These are phyloP conservation scores for Alternaria incomplexa DNA, from an alignment of 2,329 filamentous ascomycete genomes.

Conservation along the genomic window DNA sequence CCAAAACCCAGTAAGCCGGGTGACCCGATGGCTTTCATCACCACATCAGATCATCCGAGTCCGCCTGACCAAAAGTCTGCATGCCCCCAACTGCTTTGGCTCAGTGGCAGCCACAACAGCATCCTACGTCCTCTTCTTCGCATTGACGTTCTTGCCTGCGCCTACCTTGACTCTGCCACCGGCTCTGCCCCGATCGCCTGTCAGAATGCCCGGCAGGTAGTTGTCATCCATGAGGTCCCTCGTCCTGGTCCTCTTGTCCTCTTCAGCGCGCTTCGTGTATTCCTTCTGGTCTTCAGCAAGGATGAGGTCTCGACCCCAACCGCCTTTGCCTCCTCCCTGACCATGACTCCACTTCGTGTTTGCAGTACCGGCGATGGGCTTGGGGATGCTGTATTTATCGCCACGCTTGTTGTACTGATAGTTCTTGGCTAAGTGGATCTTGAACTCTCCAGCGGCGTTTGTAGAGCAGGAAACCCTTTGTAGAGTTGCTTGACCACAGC, in stretches of 20 bases:
- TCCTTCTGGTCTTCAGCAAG: slow-evolving; percentile 97
- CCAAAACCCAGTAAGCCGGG: not conserved
- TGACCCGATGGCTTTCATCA: not conserved
- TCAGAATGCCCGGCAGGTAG: slow-evolving; percentile 84
- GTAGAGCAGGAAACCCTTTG: slow-evolving; percentile 87
- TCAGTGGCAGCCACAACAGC: not conserved
- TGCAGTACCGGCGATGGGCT: slow-evolving; percentile 79
- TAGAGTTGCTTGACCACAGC: slow-evolving; percentile 86
- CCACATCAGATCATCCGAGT: not conserved
- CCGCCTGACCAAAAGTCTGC: not conserved
- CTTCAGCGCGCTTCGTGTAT: slow-evolving; percentile 69
- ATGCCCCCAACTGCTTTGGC: not conserved
- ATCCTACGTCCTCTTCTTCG: slow-evolving; percentile 63
- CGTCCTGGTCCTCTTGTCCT: slow-evolving; percentile 71
- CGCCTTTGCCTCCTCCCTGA: slow-evolving; percentile 77
- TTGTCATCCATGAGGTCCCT: slow-evolving; percentile 95
- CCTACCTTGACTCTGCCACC: slow-evolving; percentile 79
- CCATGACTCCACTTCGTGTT: slow-evolving; percentile 72
- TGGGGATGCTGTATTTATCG: slow-evolving; percentile 91
- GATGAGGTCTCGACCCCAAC: slow-evolving; percentile 85
- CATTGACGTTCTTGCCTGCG: slow-evolving; percentile 85
- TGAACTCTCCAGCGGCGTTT: slow-evolving; percentile 78
- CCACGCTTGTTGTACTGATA: slow-evolving; percentile 96
- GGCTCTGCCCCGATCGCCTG: slow-evolving; percentile 71
- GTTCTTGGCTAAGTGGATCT: slow-evolving; percentile 87